Evolutionary conservation across 2,329 filamentous ascomycete genomes (phyloP).

Genomic region (Sporothrix curviconia): DNA sequence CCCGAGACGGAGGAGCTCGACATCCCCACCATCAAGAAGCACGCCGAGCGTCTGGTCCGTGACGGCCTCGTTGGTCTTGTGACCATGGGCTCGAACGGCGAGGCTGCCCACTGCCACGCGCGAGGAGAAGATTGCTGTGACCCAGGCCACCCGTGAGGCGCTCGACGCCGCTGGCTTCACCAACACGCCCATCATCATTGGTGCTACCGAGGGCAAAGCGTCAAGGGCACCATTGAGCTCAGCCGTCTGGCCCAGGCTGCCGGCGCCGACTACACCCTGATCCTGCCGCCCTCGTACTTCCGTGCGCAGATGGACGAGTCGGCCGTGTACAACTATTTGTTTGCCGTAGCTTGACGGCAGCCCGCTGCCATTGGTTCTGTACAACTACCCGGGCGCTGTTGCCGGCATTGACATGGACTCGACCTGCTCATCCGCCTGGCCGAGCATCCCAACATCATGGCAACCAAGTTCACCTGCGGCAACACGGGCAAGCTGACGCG

Average conservation of each 20-base stretch:
- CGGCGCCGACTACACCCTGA: constrained; percentile 72
- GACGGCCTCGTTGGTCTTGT: constrained; percentile 76
- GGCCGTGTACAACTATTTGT: constrained; percentile 51
- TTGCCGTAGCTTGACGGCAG: constrained; percentile 66
- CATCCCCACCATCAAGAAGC: constrained; percentile 69
- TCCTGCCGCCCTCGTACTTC: constrained; percentile 81
- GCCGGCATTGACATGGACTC: constrained; percentile 86
- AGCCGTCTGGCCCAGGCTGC: constrained; percentile 59
- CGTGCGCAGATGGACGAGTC: constrained; percentile 68
- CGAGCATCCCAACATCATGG: constrained; percentile 74
- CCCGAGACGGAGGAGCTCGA: constrained; percentile 78
- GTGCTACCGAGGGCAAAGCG: constrained; percentile 74
- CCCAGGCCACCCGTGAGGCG: constrained; percentile 70
- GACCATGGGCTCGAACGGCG: constrained; percentile 84
- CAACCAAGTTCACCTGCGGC: constrained; percentile 87
- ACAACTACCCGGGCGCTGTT: constrained; percentile 88
- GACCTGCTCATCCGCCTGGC: constrained; percentile 73
- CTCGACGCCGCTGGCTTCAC: constrained; percentile 73
- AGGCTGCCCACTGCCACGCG: constrained; percentile 78
- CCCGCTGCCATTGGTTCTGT: constrained; percentile 72
- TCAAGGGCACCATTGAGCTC: constrained; percentile 71
- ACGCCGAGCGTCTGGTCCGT: constrained; percentile 69
- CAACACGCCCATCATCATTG: constrained; percentile 72
- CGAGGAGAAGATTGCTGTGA: constrained; percentile 69
- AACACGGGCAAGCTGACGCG: constrained; percentile 85